phyloP scores from a whole-genome alignment of 1,284 basidiomycete species.

The Ustilago curta region DNA sequence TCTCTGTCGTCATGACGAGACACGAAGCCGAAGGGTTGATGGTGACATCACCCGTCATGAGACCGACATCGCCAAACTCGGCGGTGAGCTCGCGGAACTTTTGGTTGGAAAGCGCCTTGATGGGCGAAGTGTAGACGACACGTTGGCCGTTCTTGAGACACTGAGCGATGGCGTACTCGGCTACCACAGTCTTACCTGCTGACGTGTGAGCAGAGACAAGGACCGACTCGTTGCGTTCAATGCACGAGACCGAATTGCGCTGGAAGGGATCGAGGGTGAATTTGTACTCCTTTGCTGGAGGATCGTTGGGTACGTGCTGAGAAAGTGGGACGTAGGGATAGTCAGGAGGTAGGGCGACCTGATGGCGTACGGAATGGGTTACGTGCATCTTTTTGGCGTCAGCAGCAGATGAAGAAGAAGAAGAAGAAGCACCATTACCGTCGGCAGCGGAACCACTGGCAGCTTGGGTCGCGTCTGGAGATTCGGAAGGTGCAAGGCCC shows the following conservation, averaged over 20 bases:
- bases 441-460: not conserved
- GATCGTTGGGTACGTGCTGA: slow-evolving; percentile 88
- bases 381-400: slow-evolving; percentile 56
- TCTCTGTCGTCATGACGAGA: slow-evolving; percentile 99
- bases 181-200: slow-evolving; percentile 98
- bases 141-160: slow-evolving; percentile 91
- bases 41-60: slow-evolving; percentile 99
- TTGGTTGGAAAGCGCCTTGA: slow-evolving; percentile 98
- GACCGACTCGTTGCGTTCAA: slow-evolving; percentile 96
- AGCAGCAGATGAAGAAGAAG: slow-evolving; percentile 18
- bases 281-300: slow-evolving; percentile 91
- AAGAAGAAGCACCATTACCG: slow-evolving; percentile 15
- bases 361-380: slow-evolving; percentile 78
- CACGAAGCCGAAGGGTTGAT: slow-evolving; percentile 97
- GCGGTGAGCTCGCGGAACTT: slow-evolving; percentile 98
- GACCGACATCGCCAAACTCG: slow-evolving; percentile 95
- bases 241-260: slow-evolving; percentile 90
- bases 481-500: slow-evolving; percentile 27
- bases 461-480: slow-evolving; percentile 5
- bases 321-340: slow-evolving; percentile 93
- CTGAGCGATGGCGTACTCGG: slow-evolving; percentile 98
- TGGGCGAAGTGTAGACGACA: slow-evolving; percentile 98
- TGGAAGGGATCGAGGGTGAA: slow-evolving; percentile 99
- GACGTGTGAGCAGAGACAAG: slow-evolving; percentile 99
- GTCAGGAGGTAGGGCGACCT: slow-evolving; percentile 93